Percentiles rank a stretch among this genome's conserved stretches.
These are phyloP conservation scores for Atkinsonella hypoxylon DNA, from an alignment of 2,329 filamentous ascomycete genomes.

Conservation along the genomic window DNA sequence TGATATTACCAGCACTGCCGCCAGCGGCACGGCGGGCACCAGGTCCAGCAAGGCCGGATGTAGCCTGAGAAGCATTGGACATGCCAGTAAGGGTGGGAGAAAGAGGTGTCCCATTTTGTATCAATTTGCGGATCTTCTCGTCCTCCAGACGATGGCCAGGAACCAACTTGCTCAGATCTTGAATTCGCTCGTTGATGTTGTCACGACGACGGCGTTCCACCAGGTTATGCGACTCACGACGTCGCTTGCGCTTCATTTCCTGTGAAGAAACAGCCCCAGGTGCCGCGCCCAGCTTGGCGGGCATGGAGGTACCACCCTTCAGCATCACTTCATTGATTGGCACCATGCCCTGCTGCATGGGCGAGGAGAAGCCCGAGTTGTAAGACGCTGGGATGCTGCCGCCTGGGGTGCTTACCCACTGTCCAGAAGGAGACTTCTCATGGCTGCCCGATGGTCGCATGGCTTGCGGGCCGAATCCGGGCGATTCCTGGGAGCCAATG, in stretches of 20 bases:
- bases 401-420: conserved; percentile 80
- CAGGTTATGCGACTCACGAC: conserved; percentile 89
- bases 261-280: conserved; percentile 57
- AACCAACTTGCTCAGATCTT: conserved; percentile 88
- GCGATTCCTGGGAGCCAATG: conserved; percentile 54
- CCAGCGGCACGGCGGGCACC: conserved; percentile 70
- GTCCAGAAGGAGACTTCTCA: conserved; percentile 74
- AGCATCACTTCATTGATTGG: conserved; percentile 85
- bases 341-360: conserved; percentile 54
- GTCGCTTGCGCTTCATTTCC: conserved; percentile 83
- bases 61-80: conserved; percentile 61
- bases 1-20: conserved; percentile 65
- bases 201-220: conserved; percentile 90
- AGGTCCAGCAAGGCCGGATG: conserved; percentile 76
- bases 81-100: conserved; percentile 69
- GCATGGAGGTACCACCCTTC: conserved; percentile 79
- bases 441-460: conserved; percentile 61
- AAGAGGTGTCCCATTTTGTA: conserved; percentile 81
- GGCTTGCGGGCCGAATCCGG: conserved; percentile 63
- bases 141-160: conserved; percentile 88
- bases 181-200: conserved; percentile 98
- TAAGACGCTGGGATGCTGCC: conserved; percentile 71
- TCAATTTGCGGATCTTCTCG: conserved; percentile 91
- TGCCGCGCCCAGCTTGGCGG: conserved; percentile 62
- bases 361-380: conserved; percentile 81